phyloP scores from a whole-genome alignment of 2,329 filamentous ascomycete species.

The Fusarium sp. region DNA sequence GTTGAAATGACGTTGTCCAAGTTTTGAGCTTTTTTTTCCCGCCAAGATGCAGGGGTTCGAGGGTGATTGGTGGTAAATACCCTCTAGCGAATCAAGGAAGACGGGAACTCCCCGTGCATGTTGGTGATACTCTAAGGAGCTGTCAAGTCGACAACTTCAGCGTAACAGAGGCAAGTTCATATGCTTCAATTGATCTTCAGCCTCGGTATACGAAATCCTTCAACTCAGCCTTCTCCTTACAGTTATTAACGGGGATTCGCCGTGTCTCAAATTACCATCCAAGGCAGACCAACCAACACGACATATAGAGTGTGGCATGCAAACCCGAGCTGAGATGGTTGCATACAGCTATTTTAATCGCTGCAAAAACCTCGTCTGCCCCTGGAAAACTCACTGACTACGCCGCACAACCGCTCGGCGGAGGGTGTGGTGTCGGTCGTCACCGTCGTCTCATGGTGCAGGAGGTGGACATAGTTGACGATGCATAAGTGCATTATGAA shows the following conservation, averaged over 20 bases:
- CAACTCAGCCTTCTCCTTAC: slow-evolving; percentile 7
- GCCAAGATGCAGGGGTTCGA: slow-evolving; percentile 13
- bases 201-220: slow-evolving; percentile 3
- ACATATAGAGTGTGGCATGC: slow-evolving; percentile 11
- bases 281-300: background rate
- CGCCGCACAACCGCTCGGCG: background rate
- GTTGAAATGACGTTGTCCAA: slow-evolving; percentile 19
- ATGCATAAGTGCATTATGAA: slow-evolving; percentile 4
- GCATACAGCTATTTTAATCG: slow-evolving; percentile 29
- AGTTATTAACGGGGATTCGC: slow-evolving; percentile 2
- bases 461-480: background rate
- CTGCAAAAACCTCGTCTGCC: background rate
- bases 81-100: slow-evolving; percentile 1
- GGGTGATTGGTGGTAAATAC: slow-evolving; percentile 14
- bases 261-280: slow-evolving; percentile 1
- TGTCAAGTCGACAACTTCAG: background rate
- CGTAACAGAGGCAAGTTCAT: slow-evolving; percentile 1
- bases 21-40: background rate
- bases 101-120: background rate
- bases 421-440: slow-evolving; percentile 9
- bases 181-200: slow-evolving; percentile 1
- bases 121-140: background rate
- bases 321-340: slow-evolving; percentile 23
- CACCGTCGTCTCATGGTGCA: slow-evolving; percentile 1
- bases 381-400: slow-evolving; percentile 6